Evolutionary conservation across 2,329 filamentous ascomycete genomes (phyloP).

Genomic region (Calonectria pseudoturangicola): DNA sequence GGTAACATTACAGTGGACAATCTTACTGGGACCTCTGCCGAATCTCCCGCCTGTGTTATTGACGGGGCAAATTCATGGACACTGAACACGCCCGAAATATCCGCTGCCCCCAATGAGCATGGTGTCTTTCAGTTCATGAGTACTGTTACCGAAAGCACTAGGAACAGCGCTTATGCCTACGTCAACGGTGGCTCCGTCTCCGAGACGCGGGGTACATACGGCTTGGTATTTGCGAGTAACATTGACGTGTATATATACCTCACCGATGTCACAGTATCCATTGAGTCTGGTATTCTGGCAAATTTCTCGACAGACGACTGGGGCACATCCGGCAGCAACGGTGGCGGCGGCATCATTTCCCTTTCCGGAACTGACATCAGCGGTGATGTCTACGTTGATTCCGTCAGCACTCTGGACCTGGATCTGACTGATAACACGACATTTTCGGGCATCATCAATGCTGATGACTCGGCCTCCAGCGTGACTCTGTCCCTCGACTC

Average conservation of each 20-base stretch:
- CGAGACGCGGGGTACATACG: constrained; percentile 25
- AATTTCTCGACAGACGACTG: constrained; percentile 35
- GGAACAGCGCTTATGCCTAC: constrained; percentile 27
- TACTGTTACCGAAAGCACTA: constrained; percentile 11
- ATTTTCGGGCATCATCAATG: constrained; percentile 10
- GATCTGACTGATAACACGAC: constrained; percentile 27
- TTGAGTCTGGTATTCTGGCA: constrained; percentile 31
- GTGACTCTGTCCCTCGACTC: constrained; percentile 21
- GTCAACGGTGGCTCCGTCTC: constrained; percentile 32
- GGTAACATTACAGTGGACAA: constrained; percentile 31
- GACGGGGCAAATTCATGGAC: constrained; percentile 36
- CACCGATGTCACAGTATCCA: constrained; percentile 25
- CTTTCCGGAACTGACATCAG: constrained; percentile 25
- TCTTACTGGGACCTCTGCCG: constrained; percentile 13
- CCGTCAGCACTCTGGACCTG: constrained; percentile 26
- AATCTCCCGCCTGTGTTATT: constrained; percentile 31
- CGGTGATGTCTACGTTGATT: constrained; percentile 31
- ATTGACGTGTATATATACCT: constrained; percentile 30
- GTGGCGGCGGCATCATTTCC: constrained; percentile 14
- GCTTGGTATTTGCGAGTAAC: constrained; percentile 29
- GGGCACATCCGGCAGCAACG: constrained; percentile 35
- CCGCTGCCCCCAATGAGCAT: constrained; percentile 28
- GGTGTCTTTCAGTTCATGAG: constrained; percentile 38
- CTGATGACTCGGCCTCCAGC: constrained; percentile 18
- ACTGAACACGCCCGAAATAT: constrained; percentile 23